Evolutionary conservation across 345 rosid species (phyloP).

Genomic region (Eucalyptus dawsonii): DNA sequence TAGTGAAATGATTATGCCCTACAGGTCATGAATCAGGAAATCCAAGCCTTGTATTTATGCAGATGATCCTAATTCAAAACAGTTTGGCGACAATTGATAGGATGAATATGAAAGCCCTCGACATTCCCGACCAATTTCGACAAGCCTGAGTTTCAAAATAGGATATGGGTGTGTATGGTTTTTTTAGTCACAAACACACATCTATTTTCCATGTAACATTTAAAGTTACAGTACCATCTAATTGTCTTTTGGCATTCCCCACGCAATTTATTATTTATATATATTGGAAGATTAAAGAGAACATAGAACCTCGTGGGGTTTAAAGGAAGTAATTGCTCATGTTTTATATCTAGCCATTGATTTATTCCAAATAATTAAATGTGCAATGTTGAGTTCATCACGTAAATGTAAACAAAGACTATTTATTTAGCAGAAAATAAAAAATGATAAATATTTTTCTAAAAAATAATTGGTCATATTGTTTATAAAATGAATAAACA

Average conservation of each 20-base stretch:
- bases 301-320: not conserved
- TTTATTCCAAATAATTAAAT: not conserved
- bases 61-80: rapidly evolving
- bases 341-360: not conserved
- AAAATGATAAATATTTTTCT: not conserved
- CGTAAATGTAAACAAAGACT: not conserved
- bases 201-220: not conserved
- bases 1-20: not conserved
- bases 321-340: not conserved
- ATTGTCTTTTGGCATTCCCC: not conserved
- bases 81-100: rapidly evolving
- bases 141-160: not conserved
- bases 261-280: not conserved
- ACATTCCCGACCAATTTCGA: not conserved
- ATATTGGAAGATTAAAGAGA: not conserved
- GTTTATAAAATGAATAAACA: not conserved
- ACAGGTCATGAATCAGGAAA: not conserved
- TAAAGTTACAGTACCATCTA: not conserved
- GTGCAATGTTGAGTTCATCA: not conserved
- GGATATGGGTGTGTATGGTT: not conserved
- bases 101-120: not conserved
- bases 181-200: not conserved
- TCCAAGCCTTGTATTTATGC: not conserved
- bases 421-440: not conserved
- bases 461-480: too few relatives aligned